Conservation (phyloP, 352 stramenopile species). For the Peronospora belbahrii region DNA sequence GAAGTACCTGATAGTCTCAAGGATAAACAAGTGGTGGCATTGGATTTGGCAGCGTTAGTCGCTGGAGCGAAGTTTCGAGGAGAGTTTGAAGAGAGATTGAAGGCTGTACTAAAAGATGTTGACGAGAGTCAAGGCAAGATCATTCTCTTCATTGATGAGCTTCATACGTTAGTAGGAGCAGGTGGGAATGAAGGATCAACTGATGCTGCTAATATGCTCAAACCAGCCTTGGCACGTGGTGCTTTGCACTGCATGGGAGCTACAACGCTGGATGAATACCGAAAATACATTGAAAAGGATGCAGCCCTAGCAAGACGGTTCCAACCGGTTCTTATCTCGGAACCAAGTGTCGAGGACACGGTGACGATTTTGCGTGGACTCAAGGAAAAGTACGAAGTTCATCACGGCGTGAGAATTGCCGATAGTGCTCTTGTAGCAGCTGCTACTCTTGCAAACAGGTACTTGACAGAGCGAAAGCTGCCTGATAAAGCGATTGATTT, state of each 20-base stretch:
- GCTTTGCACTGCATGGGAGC: slow-evolving; percentile 89
- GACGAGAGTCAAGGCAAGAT: slow-evolving; percentile 91
- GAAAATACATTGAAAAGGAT: slow-evolving; percentile 96
- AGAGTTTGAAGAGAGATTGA: slow-evolving; percentile 97
- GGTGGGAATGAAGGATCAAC: slow-evolving; percentile 85
- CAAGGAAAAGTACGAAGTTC: slow-evolving; percentile 95
- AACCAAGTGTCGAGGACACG: slow-evolving; percentile 93
- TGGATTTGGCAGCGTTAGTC: slow-evolving; percentile 94
- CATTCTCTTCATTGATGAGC: slow-evolving; percentile 95
- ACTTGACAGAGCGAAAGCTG: slow-evolving; percentile 90
- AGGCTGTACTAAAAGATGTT: slow-evolving; percentile 93
- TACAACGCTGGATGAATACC: slow-evolving; percentile 93
- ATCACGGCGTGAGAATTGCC: slow-evolving; percentile 94
- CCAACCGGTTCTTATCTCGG: slow-evolving; percentile 93
- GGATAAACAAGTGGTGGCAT: slow-evolving; percentile 89
- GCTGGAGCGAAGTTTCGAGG: slow-evolving; percentile 93
- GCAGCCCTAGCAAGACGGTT: slow-evolving; percentile 94
- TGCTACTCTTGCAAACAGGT: slow-evolving; percentile 89
- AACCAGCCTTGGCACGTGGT: slow-evolving; percentile 89
- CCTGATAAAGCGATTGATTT: slow-evolving; percentile 96
- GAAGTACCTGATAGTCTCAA: slow-evolving; percentile 94
- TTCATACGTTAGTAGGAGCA: slow-evolving; percentile 90
- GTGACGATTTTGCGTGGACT: slow-evolving; percentile 94
- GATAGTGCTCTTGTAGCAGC: slow-evolving; percentile 92
- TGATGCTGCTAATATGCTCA: slow-evolving; percentile 93